phyloP scores from a whole-genome alignment of 805 yeast genomes.

The Scheffersomyces ergatensis region DNA sequence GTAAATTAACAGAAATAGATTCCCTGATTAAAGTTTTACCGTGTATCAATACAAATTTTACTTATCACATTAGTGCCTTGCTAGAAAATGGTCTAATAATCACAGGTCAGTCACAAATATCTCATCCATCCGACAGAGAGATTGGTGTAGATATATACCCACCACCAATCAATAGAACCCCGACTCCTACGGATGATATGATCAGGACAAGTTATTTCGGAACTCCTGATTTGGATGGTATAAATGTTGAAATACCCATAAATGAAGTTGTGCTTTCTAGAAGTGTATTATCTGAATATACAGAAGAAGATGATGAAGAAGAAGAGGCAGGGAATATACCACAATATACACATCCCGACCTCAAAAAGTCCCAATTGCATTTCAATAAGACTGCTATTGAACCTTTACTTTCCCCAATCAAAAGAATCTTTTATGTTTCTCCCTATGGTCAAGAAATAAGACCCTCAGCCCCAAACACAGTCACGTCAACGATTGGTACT shows the following conservation, averaged over 20 bases:
- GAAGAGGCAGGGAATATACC: slow-evolving; percentile 62
- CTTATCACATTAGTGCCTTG: slow-evolving; percentile 81
- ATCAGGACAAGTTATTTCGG: slow-evolving; percentile 4
- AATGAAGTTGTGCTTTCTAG: slow-evolving; percentile 7
- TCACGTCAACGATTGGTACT: slow-evolving; percentile 45
- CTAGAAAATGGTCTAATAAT: slow-evolving; percentile 68
- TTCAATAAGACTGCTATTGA: slow-evolving; percentile 57
- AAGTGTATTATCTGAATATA: not conserved
- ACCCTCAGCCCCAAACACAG: slow-evolving; percentile 69
- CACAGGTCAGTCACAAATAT: slow-evolving; percentile 90
- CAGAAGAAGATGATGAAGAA: slow-evolving; percentile 13
- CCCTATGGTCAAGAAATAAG: slow-evolving; percentile 85
- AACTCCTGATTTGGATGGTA: not conserved
- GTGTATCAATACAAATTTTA: slow-evolving; percentile 78
- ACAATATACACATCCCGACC: slow-evolving; percentile 75
- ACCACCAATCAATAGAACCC: slow-evolving; percentile 22
- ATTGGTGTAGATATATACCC: slow-evolving; percentile 15
- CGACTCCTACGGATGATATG: slow-evolving; percentile 9
- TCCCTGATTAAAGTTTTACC: slow-evolving; percentile 61
- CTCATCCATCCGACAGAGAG: slow-evolving; percentile 64
- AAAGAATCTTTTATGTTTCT: slow-evolving; percentile 73
- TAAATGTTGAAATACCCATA: slow-evolving; percentile 3
- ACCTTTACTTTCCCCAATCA: slow-evolving; percentile 74
- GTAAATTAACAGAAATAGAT: slow-evolving; percentile 62
- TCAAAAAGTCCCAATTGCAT: slow-evolving; percentile 70